Conservation (phyloP, 176 grass and related monocot genomes). For the Zea luxurians region DNA sequence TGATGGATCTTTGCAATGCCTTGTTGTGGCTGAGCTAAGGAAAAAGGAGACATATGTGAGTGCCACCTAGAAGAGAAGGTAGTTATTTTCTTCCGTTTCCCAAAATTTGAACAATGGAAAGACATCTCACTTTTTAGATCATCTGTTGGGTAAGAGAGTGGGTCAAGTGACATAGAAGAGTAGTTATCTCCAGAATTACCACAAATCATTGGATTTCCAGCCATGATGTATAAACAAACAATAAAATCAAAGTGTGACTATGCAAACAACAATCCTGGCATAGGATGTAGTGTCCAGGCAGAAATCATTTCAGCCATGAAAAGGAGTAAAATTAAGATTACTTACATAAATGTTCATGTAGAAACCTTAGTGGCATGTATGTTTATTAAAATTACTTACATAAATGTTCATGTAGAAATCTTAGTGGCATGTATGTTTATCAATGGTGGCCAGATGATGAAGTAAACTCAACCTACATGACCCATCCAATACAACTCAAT, state of each 20-base stretch:
- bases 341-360: conserved; percentile 84
- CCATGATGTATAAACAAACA: conserved; percentile 55
- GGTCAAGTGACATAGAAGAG: conserved; percentile 67
- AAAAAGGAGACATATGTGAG: conserved; percentile 41
- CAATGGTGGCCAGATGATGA: too few species aligned
- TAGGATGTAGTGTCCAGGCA: neutral
- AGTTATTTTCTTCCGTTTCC: neutral
- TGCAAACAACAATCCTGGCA: neutral
- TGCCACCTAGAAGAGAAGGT: neutral
- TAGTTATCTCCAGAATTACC: conserved; percentile 66
- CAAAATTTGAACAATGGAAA: neutral
- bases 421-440: conserved; percentile 35
- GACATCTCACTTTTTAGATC: conserved; percentile 66
- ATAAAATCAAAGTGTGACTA: conserved; percentile 17
- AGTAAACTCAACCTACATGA: too few species aligned
- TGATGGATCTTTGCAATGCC: conserved; percentile 49
- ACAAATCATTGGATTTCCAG: conserved; percentile 79
- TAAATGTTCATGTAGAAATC: conserved; percentile 81
- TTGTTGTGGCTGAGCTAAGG: conserved; percentile 74
- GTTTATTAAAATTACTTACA: conserved; percentile 42
- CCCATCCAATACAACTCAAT: too few species aligned
- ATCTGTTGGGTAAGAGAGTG: conserved; percentile 89
- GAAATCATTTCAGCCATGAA: neutral
- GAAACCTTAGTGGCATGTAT: conserved; percentile 54
- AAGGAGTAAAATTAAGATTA: neutral